Percentiles rank a stretch among this genome's conserved stretches.
Conservation (phyloP, 2,329 filamentous ascomycete genomes). For the Cladosporium oxysporum region DNA sequence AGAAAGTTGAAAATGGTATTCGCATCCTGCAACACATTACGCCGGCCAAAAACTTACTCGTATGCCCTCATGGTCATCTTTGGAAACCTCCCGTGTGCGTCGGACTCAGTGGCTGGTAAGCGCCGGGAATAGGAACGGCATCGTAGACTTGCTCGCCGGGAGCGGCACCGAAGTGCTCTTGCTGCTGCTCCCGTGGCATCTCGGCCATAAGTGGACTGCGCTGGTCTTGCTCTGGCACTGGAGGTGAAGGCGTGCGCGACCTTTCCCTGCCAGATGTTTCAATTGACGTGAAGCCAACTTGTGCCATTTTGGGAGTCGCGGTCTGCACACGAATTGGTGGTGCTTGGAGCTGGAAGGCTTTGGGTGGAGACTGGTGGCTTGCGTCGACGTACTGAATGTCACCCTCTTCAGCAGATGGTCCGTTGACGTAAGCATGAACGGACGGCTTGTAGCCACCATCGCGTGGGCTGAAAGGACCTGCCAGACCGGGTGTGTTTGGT, state of each 20-base stretch:
- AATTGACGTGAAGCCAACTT: constrained; percentile 62
- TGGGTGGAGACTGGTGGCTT: constrained; percentile 43
- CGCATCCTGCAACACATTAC: constrained; percentile 1
- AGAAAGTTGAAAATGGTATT: constrained; percentile 6
- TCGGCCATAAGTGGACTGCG: constrained; percentile 41
- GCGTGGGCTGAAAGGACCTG: constrained; percentile 62
- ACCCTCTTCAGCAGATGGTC: constrained; percentile 38
- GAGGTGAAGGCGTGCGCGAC: constrained; percentile 28
- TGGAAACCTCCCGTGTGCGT: constrained; percentile 18
- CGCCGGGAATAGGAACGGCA: constrained; percentile 82
- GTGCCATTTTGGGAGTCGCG: constrained; percentile 70
- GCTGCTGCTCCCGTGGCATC: constrained; percentile 48
- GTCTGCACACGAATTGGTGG: constrained; percentile 77
- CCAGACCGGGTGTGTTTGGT: constrained; percentile 88
- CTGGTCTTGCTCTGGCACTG: constrained; percentile 37
- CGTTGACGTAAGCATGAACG: constrained; percentile 43
- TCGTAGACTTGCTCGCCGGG: constrained; percentile 84
- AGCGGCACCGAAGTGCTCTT: constrained; percentile 68
- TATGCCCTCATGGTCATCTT: not conserved
- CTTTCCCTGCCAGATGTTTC: constrained; percentile 25
- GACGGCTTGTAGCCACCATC: constrained; percentile 53
- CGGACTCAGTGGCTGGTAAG: constrained; percentile 56
- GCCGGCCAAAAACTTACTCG: constrained; percentile 2
- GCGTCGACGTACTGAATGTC: constrained; percentile 64
- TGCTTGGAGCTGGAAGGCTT: constrained; percentile 83